Base-by-base conservation (phyloP, 2,329 filamentous ascomycete genomes). In the Colletotrichum chrysophilum region DNA sequence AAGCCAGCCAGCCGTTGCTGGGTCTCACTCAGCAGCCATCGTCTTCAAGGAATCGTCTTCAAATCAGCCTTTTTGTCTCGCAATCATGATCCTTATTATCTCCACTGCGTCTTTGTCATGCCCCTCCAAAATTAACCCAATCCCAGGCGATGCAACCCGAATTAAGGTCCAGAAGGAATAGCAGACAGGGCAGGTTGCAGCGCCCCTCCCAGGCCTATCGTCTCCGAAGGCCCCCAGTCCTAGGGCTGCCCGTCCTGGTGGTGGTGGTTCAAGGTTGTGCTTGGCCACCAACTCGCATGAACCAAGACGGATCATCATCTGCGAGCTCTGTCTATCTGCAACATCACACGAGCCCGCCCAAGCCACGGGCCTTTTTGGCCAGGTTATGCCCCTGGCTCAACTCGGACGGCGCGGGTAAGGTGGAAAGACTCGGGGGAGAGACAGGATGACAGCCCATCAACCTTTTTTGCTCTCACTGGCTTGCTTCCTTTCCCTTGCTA, bases 301-400 rank as follows among this genome's bases (percentile, higher is more conserved):
- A 75, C 70, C 26, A 68, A 36, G 64, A 73, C 58, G 64, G 70
- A 73, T 65, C 64, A 65, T 75, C 58, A 69, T 73, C 43, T 73
- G 61, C 60, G 65, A 38, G 70, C 21, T 12, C 64, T 58, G 56
- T 75, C 43, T 73, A 75, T 75, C 36, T 73, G 73, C 73, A 69
- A 75, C 73, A 52, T 48, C 26, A 64, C 56, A 73, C 70, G 34
- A 68, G 70, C 64, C 21, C 56, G 56, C 69, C 65, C 69, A 67
- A 61, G n/a, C 28, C 30, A 64, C 28, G 43, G 55, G 55, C 43
- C 58, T 61, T 48, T 8, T 24, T 52, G n/a, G 52, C 70, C 14
- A 32, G 73, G 34, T 32, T 30, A 24, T 68, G 26, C 64, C 74
- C 69, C 70, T 64, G 64, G 55, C 56, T 69, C 56, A 58, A 16